Base-by-base conservation (phyloP, 371 early-diverging fungal genomes). In the Syncephalastrum monosporum region DNA sequence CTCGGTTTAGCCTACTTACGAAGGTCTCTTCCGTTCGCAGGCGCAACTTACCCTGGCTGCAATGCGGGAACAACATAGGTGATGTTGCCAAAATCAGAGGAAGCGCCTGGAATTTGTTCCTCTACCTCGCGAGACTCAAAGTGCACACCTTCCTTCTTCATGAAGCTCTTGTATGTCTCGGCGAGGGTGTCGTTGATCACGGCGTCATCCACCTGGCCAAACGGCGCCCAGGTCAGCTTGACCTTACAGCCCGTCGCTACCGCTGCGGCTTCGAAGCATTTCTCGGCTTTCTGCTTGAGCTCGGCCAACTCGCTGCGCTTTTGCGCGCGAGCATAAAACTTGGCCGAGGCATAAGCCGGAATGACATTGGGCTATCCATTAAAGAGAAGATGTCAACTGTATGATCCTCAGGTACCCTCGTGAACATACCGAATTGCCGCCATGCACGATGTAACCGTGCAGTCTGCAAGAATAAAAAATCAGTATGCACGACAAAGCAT, bases 51-150 rank as follows among this genome's bases (percentile, higher is more conserved):
- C 51, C 19, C 51, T 16, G 78, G 78, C 42, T 78, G 78, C 53
- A 67, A 47, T 2, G 64, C 65, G 1, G 77, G 77, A 14, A 78
- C 49, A 16, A 64, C 74, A 33, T 77, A 65, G 10, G 72, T 77
- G 13, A 82, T 75, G 46, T 92, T 91, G 51, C 92, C 93, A 79
- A 91, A 86, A 56, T 93, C 93, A 1, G 91, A 88, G 3, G 83
- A 81, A 0, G 84, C 90, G 42, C 67, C 65, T 15, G 57, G 67
- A 23, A 43, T 44, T 16, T 66, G 62, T 46, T 76, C 64, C 52
- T 85, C 82, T 1, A 64, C 69, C 1, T 63, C 58, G 7, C 68
- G 67, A 6, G 79, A 43, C 3, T 65, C 38, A 54, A 79, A 81
- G 17, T 64, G 53, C 17, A 81, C 66, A 19, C 82, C 82, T 42